phyloP scores from a whole-genome alignment of 768 basidiomycete species.

The Suillus luteus region DNA sequence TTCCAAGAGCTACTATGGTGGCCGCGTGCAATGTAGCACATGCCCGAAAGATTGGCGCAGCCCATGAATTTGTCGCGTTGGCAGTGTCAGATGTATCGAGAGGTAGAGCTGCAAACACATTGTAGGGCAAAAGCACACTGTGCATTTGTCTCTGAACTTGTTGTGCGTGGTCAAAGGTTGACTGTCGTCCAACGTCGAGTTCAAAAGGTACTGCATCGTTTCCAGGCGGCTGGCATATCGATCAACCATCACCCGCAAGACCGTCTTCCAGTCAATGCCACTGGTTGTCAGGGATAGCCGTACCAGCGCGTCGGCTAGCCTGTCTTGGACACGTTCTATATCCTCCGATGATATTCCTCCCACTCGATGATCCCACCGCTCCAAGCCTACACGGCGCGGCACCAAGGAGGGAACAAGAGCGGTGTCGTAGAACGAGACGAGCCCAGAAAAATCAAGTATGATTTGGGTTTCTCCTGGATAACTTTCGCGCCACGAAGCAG shows the following conservation, averaged over 20 bases:
- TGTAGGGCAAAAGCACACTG: conserved; percentile 19
- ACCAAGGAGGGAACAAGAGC: conserved; percentile 23
- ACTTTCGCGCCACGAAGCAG: conserved; percentile 25
- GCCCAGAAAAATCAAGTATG: conserved; percentile 20
- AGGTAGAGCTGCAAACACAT: conserved; percentile 7
- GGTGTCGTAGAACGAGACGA: conserved; percentile 33
- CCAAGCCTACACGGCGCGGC: conserved; percentile 13
- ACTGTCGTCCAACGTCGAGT: conserved; percentile 18
- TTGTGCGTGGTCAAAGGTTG: conserved; percentile 10
- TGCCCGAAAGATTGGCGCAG: conserved; percentile 12
- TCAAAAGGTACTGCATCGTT: conserved; percentile 39
- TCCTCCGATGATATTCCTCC: conserved; percentile 20
- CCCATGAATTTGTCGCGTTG: conserved; percentile 15
- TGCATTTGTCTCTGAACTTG: conserved; percentile 22
- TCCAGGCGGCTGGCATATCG: conserved; percentile 46
- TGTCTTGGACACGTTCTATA: conserved; percentile 9
- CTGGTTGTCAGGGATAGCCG: conserved; percentile 21
- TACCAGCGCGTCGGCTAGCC: conserved; percentile 14
- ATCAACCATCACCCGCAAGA: conserved; percentile 40
- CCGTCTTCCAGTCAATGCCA: conserved; percentile 44
- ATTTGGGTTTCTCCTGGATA: conserved; percentile 31
- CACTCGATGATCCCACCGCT: conserved; percentile 27
- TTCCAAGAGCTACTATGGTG: conserved; percentile 2
- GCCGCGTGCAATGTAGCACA: conserved; percentile 17
- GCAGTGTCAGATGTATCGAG: not conserved